Evolutionary conservation across 148 eudicot genomes (phyloP), one percentile per base, ranked within the genome.

Genomic region (Vaccinium myrtillus): DNA sequence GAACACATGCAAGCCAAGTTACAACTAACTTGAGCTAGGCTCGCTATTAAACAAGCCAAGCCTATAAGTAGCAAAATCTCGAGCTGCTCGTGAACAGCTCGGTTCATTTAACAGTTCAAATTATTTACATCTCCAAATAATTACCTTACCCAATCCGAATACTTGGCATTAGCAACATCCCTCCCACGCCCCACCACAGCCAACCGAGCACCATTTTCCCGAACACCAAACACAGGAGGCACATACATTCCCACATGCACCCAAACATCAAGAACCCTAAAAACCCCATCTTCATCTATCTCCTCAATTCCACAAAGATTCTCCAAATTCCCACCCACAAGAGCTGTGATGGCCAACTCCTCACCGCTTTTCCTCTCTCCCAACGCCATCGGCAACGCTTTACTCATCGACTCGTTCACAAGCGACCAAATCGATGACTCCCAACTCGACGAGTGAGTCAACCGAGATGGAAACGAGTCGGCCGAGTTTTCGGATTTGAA

Each of bases 91-190:
- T 43, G 46, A 43, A 43, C 6, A 43, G 46, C 46, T 43, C 6
- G 46, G 46, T 43, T 43, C 46, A 5, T 43, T 5, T 43, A 43
- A 43, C 0, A 43, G 46, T 5, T 43, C 46, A 43, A 43, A 43
- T 5, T 43, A 43, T 4, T 43, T 43, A 43, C 46, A 43, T 43
- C 16, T 16, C 0, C 53, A 46, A 51, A 80, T 10, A 43, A 92
- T 79, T 86, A 96, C 99, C 99, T 91, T 69, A 91, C 98, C 99
- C 99, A 96, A 80, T 92, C 95, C 12, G 99, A 91, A 87, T 96
- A 93, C 92, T 96, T 96, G 4, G 99, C 97, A 89, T 87, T 85
- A 10, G 98, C 96, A 83, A 88, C 85, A 82, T 91, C 93, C 86
- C 99, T 92, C 82, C 90, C 90, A 70, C 88, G 86, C 0, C 98